Conservation (phyloP, 2,329 filamentous ascomycete genomes). For the Cladosporium sp. region DNA sequence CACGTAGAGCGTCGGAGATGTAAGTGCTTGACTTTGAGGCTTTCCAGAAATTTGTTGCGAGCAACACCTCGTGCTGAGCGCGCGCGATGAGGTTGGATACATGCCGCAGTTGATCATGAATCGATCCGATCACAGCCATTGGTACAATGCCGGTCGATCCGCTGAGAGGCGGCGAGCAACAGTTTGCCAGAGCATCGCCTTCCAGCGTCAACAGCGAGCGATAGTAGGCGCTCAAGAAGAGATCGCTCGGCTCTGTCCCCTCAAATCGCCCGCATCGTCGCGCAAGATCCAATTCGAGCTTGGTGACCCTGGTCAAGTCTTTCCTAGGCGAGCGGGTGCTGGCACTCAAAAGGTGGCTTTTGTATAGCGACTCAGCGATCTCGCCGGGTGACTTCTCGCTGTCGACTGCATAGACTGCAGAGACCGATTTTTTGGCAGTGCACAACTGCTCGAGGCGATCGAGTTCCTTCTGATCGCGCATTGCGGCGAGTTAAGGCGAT, state of each 20-base stretch:
- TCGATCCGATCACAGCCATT: conserved; percentile 63
- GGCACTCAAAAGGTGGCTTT: conserved; percentile 22
- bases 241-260: conserved; percentile 52
- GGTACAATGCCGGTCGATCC: conserved; percentile 62
- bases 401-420: conserved; percentile 23
- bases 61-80: conserved; percentile 67
- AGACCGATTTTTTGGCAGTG: conserved; percentile 21
- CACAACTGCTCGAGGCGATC: conserved; percentile 20
- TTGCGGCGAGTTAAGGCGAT: neutral
- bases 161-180: conserved; percentile 57
- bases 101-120: conserved; percentile 68
- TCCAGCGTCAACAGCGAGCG: conserved; percentile 58
- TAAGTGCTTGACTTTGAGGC: conserved; percentile 63
- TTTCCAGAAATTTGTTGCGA: conserved; percentile 75
- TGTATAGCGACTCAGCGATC: conserved; percentile 24
- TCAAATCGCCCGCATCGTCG: conserved; percentile 65
- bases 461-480: neutral
- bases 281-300: conserved; percentile 45
- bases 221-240: conserved; percentile 66
- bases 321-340: conserved; percentile 18
- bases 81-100: conserved; percentile 72
- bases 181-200: conserved; percentile 47
- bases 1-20: conserved; percentile 63
- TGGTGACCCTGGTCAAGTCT: conserved; percentile 6
- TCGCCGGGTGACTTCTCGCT: conserved; percentile 23